These are phyloP conservation scores for Phytophthora ohioensis DNA, from an alignment of 352 stramenopile species.

Conservation along the genomic window DNA sequence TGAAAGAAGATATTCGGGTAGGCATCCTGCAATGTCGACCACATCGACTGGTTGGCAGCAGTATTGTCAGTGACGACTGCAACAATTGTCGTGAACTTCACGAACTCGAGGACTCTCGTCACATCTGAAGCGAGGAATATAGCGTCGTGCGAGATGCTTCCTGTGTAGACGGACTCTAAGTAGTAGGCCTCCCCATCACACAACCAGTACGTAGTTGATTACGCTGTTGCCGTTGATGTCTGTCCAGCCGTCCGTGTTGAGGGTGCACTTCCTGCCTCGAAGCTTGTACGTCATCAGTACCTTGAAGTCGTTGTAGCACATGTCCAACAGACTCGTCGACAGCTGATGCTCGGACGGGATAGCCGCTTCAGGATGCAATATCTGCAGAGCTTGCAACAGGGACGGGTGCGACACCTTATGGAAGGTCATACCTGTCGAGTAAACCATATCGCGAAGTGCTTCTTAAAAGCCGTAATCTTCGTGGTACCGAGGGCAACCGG, in stretches of 20 bases:
- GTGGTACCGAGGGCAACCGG: not conserved
- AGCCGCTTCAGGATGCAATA: not conserved
- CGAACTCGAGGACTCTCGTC: not conserved
- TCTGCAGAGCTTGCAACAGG: not conserved
- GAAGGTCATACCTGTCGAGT: not conserved
- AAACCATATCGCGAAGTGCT: not conserved
- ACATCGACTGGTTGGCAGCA: not conserved
- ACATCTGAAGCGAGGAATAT: not conserved
- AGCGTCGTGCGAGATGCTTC: not conserved
- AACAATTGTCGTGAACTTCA: not conserved
- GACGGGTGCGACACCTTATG: not conserved
- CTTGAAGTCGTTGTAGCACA: not conserved
- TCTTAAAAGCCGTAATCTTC: not conserved
- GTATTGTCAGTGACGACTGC: not conserved
- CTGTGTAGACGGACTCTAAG: not conserved
- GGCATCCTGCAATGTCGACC: not conserved
- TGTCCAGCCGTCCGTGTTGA: not conserved
- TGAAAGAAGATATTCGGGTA: not conserved
- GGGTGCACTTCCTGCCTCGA: not conserved
- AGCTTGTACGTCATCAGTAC: not conserved
- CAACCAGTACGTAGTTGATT: not conserved
- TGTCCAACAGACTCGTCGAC: not conserved
- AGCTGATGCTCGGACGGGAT: not conserved
- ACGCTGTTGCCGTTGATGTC: not conserved
- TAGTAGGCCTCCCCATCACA: not conserved